These are phyloP conservation scores for Epichloe typhina DNA, from an alignment of 2,329 filamentous ascomycete species.

Conservation along the genomic window DNA sequence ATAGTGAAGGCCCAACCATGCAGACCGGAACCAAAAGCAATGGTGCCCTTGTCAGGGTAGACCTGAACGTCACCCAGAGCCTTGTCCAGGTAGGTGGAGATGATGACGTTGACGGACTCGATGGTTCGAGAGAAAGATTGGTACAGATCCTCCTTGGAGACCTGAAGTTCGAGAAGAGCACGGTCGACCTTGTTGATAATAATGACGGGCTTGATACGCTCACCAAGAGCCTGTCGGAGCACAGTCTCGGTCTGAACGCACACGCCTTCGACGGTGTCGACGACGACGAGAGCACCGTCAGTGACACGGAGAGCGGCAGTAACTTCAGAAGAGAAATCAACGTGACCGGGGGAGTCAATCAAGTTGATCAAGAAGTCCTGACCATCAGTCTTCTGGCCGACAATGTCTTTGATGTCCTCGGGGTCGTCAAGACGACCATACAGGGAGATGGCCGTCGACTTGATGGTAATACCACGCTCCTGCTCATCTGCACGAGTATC, in stretches of 20 bases:
- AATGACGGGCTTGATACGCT: conserved; percentile 99
- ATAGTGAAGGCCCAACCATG: conserved; percentile 99
- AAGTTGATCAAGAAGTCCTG: conserved; percentile 99
- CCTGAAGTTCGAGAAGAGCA: conserved; percentile 96
- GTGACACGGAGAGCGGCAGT: conserved; percentile 99
- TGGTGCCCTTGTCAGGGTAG: conserved; percentile 93
- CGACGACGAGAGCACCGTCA: conserved; percentile 97
- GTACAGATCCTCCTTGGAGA: conserved; percentile 98
- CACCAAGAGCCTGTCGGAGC: conserved; percentile 94
- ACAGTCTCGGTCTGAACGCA: conserved; percentile 99
- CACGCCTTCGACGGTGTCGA: conserved; percentile 99
- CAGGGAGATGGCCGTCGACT: conserved; percentile 99
- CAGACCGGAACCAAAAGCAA: conserved; percentile 98
- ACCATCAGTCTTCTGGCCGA: conserved; percentile 74
- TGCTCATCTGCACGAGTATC: conserved; percentile 97
- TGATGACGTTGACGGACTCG: conserved; percentile 99
- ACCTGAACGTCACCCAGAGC: conserved; percentile 94
- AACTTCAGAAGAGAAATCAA: conserved; percentile 99
- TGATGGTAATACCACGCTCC: conserved; percentile 99
- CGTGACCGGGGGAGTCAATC: conserved; percentile 99
- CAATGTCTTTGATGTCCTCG: conserved; percentile 92
- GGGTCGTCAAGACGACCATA: conserved; percentile 70
- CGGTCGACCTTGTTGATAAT: conserved; percentile 99
- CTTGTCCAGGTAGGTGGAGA: conserved; percentile 98
- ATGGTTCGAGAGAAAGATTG: conserved; percentile 99